A percentile compares a stretch with the other conserved stretches of the same genome.
Evolutionary conservation across 1,284 basidiomycete species (phyloP).

Genomic region (Wallemia mellicola): DNA sequence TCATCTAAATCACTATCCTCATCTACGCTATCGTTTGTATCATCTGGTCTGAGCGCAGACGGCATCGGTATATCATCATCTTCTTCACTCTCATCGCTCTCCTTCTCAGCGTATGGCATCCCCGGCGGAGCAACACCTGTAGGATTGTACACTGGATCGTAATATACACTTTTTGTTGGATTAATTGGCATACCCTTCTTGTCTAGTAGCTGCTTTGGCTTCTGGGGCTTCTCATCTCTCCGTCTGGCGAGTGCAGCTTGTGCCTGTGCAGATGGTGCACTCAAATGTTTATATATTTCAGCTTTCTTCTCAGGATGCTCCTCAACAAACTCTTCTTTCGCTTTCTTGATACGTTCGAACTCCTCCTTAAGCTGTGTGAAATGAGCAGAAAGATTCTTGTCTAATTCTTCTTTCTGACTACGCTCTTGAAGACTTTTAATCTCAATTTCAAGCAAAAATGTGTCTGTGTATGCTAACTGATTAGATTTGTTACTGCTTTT

Average conservation of each 20-base stretch:
- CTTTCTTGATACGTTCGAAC: conserved; percentile 7
- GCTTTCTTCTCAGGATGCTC: conserved; percentile 11
- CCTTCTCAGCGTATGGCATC: conserved; percentile 16
- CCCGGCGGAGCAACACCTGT: conserved; percentile 17
- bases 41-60: neutral
- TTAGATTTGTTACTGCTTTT: conserved; percentile 6
- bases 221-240: conserved; percentile 1
- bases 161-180: conserved; percentile 14
- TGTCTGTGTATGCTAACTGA: neutral
- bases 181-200: conserved; percentile 2
- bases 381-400: conserved; percentile 7
- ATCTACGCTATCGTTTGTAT: conserved; percentile 6
- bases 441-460: neutral
- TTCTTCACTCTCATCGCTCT: conserved; percentile 2
- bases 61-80: neutral
- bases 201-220: conserved; percentile 2
- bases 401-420: conserved; percentile 3
- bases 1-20: conserved; percentile 3
- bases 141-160: conserved; percentile 16
- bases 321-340: conserved; percentile 11
- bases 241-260: conserved; percentile 1
- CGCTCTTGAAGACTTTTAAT: conserved; percentile 4
- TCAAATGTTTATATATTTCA: conserved; percentile 7
- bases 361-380: conserved; percentile 6
- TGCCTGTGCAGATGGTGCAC: conserved; percentile 2